Evolutionary conservation across 305 asterid genomes (phyloP).

Genomic region (Fraxinus paxiana): DNA sequence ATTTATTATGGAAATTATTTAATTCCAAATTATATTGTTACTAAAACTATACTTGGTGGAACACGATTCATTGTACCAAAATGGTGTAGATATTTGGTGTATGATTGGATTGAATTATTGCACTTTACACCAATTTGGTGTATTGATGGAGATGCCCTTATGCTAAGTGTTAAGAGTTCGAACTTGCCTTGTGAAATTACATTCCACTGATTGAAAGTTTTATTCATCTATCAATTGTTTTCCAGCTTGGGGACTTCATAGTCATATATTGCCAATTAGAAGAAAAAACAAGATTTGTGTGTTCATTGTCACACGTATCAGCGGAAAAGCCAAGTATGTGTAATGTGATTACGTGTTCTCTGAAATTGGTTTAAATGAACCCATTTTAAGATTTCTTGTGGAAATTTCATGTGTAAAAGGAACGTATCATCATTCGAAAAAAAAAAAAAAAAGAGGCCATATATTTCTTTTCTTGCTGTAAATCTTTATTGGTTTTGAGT

Average conservation of each 20-base stretch:
- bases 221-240: neutral
- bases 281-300: neutral
- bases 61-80: neutral
- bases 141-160: neutral
- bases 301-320: neutral
- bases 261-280: neutral
- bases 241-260: neutral
- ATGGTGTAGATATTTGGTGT: neutral
- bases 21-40: too few relatives aligned
- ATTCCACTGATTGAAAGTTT: neutral
- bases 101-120: neutral
- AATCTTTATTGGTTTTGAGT: neutral
- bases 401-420: neutral
- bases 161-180: neutral
- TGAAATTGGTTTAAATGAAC: neutral
- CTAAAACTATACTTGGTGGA: too few relatives aligned
- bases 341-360: too few relatives aligned
- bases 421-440: neutral
- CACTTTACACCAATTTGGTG: neutral
- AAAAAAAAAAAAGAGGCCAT: neutral
- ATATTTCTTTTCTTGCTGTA: neutral
- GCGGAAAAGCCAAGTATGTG: neutral
- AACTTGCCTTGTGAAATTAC: neutral
- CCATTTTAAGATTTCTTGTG: neutral
- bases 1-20: too few relatives aligned